phyloP scores from a whole-genome alignment of 2,329 filamentous ascomycete species.

The Acrodontium crateriforme region DNA sequence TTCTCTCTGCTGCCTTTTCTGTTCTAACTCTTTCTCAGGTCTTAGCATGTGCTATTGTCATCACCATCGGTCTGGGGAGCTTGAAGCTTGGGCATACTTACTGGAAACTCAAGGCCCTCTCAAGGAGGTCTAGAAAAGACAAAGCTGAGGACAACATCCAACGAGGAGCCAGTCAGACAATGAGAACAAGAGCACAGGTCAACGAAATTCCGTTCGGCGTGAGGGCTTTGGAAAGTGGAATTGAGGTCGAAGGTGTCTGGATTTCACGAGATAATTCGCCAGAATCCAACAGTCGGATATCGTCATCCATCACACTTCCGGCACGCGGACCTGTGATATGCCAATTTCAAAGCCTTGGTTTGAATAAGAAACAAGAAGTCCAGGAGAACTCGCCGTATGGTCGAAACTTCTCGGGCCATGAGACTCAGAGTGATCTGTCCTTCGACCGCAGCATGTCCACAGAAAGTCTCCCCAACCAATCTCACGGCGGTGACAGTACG shows the following conservation, averaged over 20 bases:
- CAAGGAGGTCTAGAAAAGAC: too few species aligned
- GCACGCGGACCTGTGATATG: too few species aligned
- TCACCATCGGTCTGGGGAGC: slow-evolving; percentile 55
- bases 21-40: slow-evolving; percentile 39
- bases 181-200: slow-evolving; percentile 29
- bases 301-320: too few species aligned
- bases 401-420: too few species aligned
- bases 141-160: slow-evolving; percentile 26
- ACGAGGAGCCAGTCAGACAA: slow-evolving; percentile 20
- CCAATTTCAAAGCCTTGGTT: too few species aligned
- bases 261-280: slow-evolving; percentile 33
- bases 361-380: too few species aligned
- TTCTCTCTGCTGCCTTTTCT: slow-evolving; percentile 3
- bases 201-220: slow-evolving; percentile 73
- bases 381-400: too few species aligned
- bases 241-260: slow-evolving; percentile 71
- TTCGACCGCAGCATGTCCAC: too few species aligned
- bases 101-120: too few species aligned
- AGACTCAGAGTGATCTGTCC: too few species aligned
- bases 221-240: slow-evolving; percentile 67
- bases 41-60: slow-evolving; percentile 53
- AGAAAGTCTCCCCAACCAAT: too few species aligned
- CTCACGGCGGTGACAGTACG: too few species aligned
- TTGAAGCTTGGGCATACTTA: slow-evolving; percentile 44
- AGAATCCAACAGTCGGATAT: slow-evolving; percentile 14